Percentiles rank a stretch among this genome's conserved stretches.
phyloP scores from a whole-genome alignment of 495 filamentous ascomycete genomes.

The Tuber borchii region DNA sequence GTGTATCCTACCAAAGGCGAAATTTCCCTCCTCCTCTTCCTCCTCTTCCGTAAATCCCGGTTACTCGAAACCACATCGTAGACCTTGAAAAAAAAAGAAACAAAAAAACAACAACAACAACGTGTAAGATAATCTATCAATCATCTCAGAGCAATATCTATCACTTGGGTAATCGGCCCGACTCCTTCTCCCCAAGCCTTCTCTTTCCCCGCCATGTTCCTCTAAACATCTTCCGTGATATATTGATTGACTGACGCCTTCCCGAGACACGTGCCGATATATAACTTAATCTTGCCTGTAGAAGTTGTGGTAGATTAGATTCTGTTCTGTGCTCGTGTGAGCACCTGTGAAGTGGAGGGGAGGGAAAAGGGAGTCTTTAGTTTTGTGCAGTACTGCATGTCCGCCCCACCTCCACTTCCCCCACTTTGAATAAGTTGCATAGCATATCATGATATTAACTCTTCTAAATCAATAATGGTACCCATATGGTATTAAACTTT shows the following conservation, averaged over 20 bases:
- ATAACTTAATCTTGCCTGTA: neutral
- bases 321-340: neutral
- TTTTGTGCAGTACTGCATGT: neutral
- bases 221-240: neutral
- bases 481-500: neutral
- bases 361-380: neutral
- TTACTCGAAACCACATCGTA: neutral
- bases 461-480: neutral
- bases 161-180: neutral
- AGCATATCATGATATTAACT: neutral
- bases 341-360: neutral
- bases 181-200: neutral
- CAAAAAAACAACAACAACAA: neutral
- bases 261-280: conserved; percentile 5
- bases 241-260: conserved; percentile 3
- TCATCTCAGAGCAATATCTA: neutral
- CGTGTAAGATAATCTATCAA: neutral
- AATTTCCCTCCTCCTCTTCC: neutral
- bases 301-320: neutral
- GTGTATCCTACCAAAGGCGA: conserved; percentile 1
- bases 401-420: neutral
- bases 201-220: neutral
- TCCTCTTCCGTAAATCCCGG: neutral
- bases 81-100: neutral
- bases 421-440: neutral